Base-by-base conservation (phyloP, 305 asterid genomes). In the Solanum chacoense region DNA sequence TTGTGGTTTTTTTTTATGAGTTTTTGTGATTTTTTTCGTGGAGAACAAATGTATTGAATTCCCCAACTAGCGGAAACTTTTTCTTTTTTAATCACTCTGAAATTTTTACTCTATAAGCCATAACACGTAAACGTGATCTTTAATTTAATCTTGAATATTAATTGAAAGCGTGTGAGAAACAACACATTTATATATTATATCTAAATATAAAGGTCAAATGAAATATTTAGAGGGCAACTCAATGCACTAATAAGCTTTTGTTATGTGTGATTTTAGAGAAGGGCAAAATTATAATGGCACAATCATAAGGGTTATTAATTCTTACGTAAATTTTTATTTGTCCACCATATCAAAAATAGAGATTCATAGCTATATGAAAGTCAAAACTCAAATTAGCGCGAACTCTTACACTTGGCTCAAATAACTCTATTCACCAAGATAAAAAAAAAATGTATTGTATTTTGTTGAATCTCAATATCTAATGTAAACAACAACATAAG, bases 321-420 rank as follows among this genome's bases (percentile, higher is more conserved):
- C 38, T 36, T 50, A 6, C 0, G 7, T 8, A 63, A 8, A 22
- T 0, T 10, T 8, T 63, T 22, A 63, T 63, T 0, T 9, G 28
- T 63, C 28, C 71, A 63, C 28, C 28, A 22, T 22, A 8, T 22
- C 1, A 63, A 9, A 63, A 1, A 22, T 63, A 22, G 6, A 22
- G 3, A 26, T 59, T 0, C 69, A 59, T 8, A 20, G 26, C 0
- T 29, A 29, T 29, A 29, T 29, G 31, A 29, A 59, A 63, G 3
- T 9, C 29, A 63, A 63, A 63, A 22, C 28, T 63, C 72, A 63
- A 59, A 22, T 63, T n/a, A 22, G 29, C 0, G 13, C 1, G 0
- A 63, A n/a, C 7, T 63, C 0, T 63, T 0, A 63, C 67, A 18
- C 67, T 55, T 18, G 4, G 0, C 0, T 55, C 24, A 4, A 1